Evolutionary conservation across 1,284 basidiomycete species (phyloP).

Genomic region (Sutorius eximius): DNA sequence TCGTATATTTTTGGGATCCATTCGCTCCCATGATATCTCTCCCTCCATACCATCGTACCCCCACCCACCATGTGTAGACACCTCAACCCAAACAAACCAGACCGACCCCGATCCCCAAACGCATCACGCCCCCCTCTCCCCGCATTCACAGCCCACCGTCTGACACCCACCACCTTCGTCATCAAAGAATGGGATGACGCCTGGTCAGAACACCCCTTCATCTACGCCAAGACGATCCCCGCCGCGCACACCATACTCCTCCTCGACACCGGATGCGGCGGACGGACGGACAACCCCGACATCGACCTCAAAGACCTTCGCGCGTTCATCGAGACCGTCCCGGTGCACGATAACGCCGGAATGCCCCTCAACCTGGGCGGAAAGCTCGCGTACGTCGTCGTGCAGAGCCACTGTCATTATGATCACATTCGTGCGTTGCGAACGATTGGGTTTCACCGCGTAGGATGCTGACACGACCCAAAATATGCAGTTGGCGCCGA

Average conservation of each 20-base stretch:
- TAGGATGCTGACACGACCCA: not conserved
- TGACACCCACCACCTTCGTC: constrained; percentile 49
- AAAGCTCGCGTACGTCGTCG: constrained; percentile 45
- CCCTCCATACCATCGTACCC: too few relatives aligned
- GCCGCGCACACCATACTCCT: constrained; percentile 44
- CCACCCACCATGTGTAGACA: constrained; percentile 11
- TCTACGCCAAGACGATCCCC: constrained; percentile 49
- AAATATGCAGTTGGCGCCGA: constrained; percentile 44
- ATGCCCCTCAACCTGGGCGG: constrained; percentile 45
- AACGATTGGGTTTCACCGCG: not conserved
- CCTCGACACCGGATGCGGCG: constrained; percentile 57
- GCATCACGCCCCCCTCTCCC: constrained; percentile 2
- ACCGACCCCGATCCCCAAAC: not conserved
- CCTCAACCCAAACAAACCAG: not conserved
- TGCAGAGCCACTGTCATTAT: constrained; percentile 55
- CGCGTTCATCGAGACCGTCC: constrained; percentile 49
- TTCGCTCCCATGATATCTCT: not conserved
- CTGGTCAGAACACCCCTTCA: constrained; percentile 53
- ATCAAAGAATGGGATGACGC: constrained; percentile 53
- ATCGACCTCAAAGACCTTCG: constrained; percentile 46
- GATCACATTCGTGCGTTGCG: constrained; percentile 52
- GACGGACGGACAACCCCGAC: constrained; percentile 40
- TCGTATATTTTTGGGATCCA: not conserved
- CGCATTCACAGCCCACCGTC: constrained; percentile 46
- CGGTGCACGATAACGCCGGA: constrained; percentile 43